Evolutionary conservation across 176 grass and related monocot species (phyloP).

Genomic region (Cymbopogon citratus): DNA sequence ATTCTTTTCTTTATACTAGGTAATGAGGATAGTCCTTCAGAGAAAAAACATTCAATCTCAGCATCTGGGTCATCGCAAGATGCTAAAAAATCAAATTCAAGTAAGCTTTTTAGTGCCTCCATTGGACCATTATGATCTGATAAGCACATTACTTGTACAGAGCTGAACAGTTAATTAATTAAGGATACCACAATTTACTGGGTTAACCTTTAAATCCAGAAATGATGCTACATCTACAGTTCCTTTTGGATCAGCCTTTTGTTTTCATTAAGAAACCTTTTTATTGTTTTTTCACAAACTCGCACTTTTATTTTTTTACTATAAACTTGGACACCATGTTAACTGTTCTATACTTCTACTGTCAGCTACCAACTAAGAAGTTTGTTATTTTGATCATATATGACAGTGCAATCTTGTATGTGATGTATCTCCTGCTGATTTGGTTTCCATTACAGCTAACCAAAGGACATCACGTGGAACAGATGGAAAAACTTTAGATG

Average conservation of each 20-base stretch:
- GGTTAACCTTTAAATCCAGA: conserved; percentile 7
- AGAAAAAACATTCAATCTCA: conserved; percentile 28
- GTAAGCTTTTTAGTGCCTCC: conserved; percentile 28
- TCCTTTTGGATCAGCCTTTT: background rate
- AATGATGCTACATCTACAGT: background rate
- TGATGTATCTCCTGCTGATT: conserved; percentile 8
- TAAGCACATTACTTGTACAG: conserved; percentile 5
- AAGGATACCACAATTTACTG: background rate
- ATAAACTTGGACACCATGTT: background rate
- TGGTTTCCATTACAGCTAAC: conserved; percentile 33
- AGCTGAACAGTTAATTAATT: background rate
- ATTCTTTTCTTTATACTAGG: conserved; percentile 23
- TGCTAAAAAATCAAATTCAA: conserved; percentile 36
- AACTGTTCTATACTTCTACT: background rate
- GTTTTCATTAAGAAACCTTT: background rate
- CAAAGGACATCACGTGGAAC: conserved; percentile 15
- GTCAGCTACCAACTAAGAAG: background rate
- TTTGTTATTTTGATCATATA: background rate
- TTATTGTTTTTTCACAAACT: background rate
- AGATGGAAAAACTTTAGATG: conserved; percentile 36
- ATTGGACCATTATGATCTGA: conserved; percentile 3
- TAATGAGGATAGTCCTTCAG: conserved; percentile 28
- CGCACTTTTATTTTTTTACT: background rate
- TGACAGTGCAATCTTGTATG: background rate
- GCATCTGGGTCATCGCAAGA: conserved; percentile 39